These are phyloP conservation scores for Astrothelium macrocarpum DNA, from an alignment of 495 filamentous ascomycete genomes.

Conservation along the genomic window DNA sequence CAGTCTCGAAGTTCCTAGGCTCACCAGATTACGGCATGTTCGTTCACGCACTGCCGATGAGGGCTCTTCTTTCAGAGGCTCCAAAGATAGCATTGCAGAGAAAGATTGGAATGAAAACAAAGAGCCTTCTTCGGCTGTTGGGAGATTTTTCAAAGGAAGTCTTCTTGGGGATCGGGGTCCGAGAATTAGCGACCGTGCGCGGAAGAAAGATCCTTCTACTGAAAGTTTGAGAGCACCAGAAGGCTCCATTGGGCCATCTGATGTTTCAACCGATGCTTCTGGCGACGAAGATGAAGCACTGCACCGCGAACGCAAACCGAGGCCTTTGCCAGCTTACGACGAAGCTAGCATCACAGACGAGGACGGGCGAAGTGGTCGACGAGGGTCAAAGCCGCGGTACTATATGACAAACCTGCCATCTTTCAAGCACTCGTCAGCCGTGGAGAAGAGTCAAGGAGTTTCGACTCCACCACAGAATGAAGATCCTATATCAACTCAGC, in stretches of 20 bases:
- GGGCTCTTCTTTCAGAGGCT: background rate
- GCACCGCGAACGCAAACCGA: background rate
- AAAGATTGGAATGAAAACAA: slow-evolving; percentile 13
- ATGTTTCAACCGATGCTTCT: background rate
- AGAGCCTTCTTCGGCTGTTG: slow-evolving; percentile 23
- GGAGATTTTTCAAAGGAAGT: slow-evolving; percentile 30
- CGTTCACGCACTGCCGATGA: slow-evolving; percentile 4
- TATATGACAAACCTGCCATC: slow-evolving; percentile 39
- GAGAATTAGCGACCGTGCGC: slow-evolving; percentile 25
- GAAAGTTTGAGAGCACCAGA: background rate
- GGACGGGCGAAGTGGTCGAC: slow-evolving; percentile 1
- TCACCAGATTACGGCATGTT: slow-evolving; percentile 7
- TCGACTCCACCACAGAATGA: slow-evolving; percentile 8
- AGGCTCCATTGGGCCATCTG: background rate
- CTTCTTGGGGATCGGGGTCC: slow-evolving; percentile 25
- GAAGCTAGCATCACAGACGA: background rate
- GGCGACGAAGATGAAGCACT: background rate
- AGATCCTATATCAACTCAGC: slow-evolving; percentile 34
- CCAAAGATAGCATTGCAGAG: background rate
- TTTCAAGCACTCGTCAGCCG: slow-evolving; percentile 40
- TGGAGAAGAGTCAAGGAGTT: slow-evolving; percentile 28
- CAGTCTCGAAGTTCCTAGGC: slow-evolving; percentile 10
- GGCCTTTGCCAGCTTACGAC: background rate
- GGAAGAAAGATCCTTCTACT: slow-evolving; percentile 17
- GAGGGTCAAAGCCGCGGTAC: slow-evolving; percentile 28